phyloP scores from a whole-genome alignment of 2,329 filamentous ascomycete genomes.

The Hypoxylon sp. region DNA sequence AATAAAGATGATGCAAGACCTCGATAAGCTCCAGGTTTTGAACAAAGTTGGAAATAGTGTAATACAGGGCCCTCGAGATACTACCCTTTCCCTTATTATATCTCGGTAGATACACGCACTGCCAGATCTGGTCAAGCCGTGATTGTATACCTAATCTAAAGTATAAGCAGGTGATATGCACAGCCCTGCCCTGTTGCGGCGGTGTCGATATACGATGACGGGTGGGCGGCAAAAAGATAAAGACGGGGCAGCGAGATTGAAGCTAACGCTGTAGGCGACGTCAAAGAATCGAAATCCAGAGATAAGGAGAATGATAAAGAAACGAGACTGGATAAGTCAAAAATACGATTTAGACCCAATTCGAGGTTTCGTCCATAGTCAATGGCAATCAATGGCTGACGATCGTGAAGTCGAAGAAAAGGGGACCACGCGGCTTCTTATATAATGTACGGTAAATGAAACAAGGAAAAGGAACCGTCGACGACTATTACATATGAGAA shows the following conservation, averaged over 20 bases:
- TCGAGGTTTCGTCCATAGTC: slow-evolving; percentile 34
- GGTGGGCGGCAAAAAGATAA: slow-evolving; percentile 23
- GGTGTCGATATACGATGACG: slow-evolving; percentile 36
- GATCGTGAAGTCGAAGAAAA: slow-evolving; percentile 41
- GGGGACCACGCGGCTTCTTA: slow-evolving; percentile 34
- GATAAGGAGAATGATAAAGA: slow-evolving; percentile 33
- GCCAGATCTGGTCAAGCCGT: slow-evolving; percentile 15
- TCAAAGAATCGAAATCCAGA: slow-evolving; percentile 32
- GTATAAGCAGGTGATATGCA: slow-evolving; percentile 27
- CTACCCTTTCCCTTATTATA: slow-evolving; percentile 28
- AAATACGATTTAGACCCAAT: slow-evolving; percentile 29
- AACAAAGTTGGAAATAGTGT: slow-evolving; percentile 24
- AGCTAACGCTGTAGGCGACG: slow-evolving; percentile 32
- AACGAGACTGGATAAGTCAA: slow-evolving; percentile 17
- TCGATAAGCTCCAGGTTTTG: slow-evolving; percentile 28
- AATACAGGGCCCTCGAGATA: slow-evolving; percentile 22
- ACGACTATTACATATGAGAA: slow-evolving; percentile 39
- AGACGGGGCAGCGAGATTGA: slow-evolving; percentile 21
- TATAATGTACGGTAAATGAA: slow-evolving; percentile 34
- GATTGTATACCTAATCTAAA: slow-evolving; percentile 6
- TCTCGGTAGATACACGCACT: slow-evolving; percentile 28
- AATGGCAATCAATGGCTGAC: slow-evolving; percentile 36
- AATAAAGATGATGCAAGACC: slow-evolving; percentile 41
- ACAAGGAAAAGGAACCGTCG: slow-evolving; percentile 28
- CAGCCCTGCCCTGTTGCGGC: slow-evolving; percentile 36